Base-by-base conservation (phyloP, 2,329 filamentous ascomycete genomes). In the Ascochyta rabiei region DNA sequence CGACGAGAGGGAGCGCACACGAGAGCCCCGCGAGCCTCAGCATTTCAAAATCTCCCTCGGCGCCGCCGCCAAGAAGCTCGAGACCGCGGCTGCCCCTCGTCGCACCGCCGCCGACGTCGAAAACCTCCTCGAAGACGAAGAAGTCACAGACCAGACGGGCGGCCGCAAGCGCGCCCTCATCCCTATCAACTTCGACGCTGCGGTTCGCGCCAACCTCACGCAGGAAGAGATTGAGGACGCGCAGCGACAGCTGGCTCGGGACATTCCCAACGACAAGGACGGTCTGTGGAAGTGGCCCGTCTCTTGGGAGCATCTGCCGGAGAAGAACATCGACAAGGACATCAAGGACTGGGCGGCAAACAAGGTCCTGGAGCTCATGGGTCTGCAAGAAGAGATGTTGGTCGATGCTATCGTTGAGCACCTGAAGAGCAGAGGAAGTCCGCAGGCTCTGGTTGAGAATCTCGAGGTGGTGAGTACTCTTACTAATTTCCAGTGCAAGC, bases 341-440 rank as follows among this genome's bases (percentile, higher is more conserved):
- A 85, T 99, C 64, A 86, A 90, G 69, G 93, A 93, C 26, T 99
- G 97, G 78, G 91, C 98, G 52, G 92, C 96, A 80, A 96, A 96
- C 84, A 99, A 98, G 83, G 91, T 98, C 64, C 89, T 99, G 57
- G 95, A 99, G 76, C 96, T 95, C 67, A 84, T 99, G 43, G 96
- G 96, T 56, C 90, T 99, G 53, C 92, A 98, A 77, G 95, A 99
- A 75, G 91, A 98, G 77, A 88, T 97, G 79, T 81, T 99, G 42
- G 92, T 99, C 28, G 93, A 96, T 71, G 88, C 95, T 38, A 91
- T 98, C 34, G 89, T 97, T 71, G 89, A 92, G 68, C 91, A 96
- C 75, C 79, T 99, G 59, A 85, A 88, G 61, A 87, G 87, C 66
- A 87, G 88, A 65, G 87, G 87, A 23, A 84, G 83, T 59, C 90